Conservation (phyloP, 352 stramenopile genomes). For the Globisporangium splendens region DNA sequence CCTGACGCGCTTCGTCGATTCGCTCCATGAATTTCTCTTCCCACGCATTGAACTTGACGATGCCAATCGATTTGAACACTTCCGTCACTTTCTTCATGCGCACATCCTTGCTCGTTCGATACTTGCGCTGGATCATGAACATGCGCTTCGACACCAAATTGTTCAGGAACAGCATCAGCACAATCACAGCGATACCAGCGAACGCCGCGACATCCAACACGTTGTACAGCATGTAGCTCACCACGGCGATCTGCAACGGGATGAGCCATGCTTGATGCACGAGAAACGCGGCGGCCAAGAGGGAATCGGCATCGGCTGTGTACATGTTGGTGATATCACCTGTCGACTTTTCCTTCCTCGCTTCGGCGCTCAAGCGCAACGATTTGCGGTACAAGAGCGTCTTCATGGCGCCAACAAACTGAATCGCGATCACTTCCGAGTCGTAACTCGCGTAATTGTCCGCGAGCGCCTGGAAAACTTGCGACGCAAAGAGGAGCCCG, state of each 20-base stretch:
- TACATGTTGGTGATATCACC: neutral
- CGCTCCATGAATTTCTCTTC: conserved; percentile 82
- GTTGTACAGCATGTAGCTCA: conserved; percentile 42
- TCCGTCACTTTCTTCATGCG: conserved; percentile 33
- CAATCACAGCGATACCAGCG: conserved; percentile 42
- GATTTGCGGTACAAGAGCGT: conserved; percentile 22
- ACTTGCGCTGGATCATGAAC: conserved; percentile 7
- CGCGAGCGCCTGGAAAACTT: conserved; percentile 41
- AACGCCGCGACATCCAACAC: conserved; percentile 45
- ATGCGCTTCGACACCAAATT: conserved; percentile 30
- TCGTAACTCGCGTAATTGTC: conserved; percentile 40
- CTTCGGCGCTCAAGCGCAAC: conserved; percentile 29
- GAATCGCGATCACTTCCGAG: conserved; percentile 43
- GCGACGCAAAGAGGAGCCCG: conserved; percentile 33
- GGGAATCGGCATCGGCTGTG: neutral
- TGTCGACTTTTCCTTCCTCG: conserved; percentile 5
- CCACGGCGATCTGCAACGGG: conserved; percentile 39
- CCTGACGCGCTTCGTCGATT: conserved; percentile 18
- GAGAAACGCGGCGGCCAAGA: conserved; percentile 8
- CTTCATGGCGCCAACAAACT: conserved; percentile 40
- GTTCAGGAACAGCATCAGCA: conserved; percentile 39
- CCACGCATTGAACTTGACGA: conserved; percentile 94
- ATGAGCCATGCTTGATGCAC: conserved; percentile 48
- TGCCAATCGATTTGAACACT: conserved; percentile 71
- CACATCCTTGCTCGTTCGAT: conserved; percentile 5